Base-by-base conservation (phyloP, 805 yeast genomes). In the Cyberlindnera mississippiensis region DNA sequence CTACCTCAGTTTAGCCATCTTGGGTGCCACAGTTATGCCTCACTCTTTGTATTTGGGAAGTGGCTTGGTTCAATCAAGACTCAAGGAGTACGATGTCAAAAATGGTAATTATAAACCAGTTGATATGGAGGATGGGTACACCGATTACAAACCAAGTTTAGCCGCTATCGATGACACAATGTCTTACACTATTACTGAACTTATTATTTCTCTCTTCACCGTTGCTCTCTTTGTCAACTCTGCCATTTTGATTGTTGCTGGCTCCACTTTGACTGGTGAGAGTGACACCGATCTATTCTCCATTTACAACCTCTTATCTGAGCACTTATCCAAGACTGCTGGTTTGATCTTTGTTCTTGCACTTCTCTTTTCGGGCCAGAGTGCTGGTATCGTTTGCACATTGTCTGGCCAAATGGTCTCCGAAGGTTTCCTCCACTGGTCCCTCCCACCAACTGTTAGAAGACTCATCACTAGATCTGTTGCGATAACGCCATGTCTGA, bases 1-100 rank as follows among this genome's bases (percentile, higher is more conserved):
- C 20, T 88, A 81, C 56, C 66, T 87, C 16, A 78, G 91, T 18
- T 69, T 90, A 51, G 96, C 95, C 18, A 85, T 89, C 37, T 69
- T 88, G 40, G 96, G 96, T 18, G 96, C 96, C 10, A 89, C 96
- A 0, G 96, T 89, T 18, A 89, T 89, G 96, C 96, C 96, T 2
- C 96, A 89, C 57, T 81, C 90, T 1, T 66, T 89, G 38, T 87
- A 84, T 54, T 66, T 89, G 42, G 96, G 96, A 1, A 83, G 93
- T 0, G 90, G 93, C 6, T 67, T 89, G 37, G 96, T 88, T 6
- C 95, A 88, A 60, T 85, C 96, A 18, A 73, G 96, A 49, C 67
- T 89, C 34, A 72, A 73, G 51, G 95, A 86, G 22, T 88, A 69
- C 53, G 96, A 89, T 59, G 51, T 72, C 3, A 70, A 73, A 44